Conservation (phyloP, 306 rosid genomes). For the Vigna unguiculata region DNA sequence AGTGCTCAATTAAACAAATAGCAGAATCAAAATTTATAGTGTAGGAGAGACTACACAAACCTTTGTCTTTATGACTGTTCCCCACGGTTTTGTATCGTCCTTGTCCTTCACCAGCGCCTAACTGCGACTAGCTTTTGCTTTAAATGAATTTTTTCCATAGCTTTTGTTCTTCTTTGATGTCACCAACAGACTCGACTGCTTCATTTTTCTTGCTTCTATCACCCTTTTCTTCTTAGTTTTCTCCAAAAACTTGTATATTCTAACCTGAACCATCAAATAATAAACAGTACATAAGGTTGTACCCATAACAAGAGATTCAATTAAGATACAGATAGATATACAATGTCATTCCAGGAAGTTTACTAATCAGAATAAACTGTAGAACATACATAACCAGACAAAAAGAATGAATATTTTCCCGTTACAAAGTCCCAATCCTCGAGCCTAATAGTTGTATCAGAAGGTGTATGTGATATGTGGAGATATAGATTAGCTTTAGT, state of each 20-base stretch:
- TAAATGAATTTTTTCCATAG: constrained; percentile 73
- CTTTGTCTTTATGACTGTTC: constrained; percentile 70
- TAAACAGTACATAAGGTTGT: constrained; percentile 37
- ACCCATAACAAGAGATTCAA: constrained; percentile 18
- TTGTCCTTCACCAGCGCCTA: constrained; percentile 60
- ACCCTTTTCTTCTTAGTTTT: constrained; percentile 62
- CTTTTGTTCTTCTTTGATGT: constrained; percentile 61
- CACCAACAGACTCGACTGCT: constrained; percentile 44
- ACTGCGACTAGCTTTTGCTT: constrained; percentile 71
- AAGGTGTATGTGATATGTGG: not conserved
- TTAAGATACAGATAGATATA: constrained; percentile 12
- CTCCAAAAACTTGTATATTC: constrained; percentile 80
- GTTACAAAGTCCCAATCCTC: constrained; percentile 15
- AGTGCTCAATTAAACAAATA: constrained; percentile 67
- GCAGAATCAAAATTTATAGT: constrained; percentile 32
- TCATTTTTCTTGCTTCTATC: constrained; percentile 54
- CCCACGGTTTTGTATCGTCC: constrained; percentile 77
- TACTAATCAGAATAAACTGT: constrained; percentile 34
- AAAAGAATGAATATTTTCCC: not conserved
- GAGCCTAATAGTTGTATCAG: not conserved
- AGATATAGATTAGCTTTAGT: not conserved
- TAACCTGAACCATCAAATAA: constrained; percentile 68
- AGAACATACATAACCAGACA: constrained; percentile 17
- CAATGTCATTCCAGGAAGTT: constrained; percentile 27
- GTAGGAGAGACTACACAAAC: constrained; percentile 52